Conservation (phyloP, 1,284 basidiomycete genomes). For the Ceratobasidium sp. region DNA sequence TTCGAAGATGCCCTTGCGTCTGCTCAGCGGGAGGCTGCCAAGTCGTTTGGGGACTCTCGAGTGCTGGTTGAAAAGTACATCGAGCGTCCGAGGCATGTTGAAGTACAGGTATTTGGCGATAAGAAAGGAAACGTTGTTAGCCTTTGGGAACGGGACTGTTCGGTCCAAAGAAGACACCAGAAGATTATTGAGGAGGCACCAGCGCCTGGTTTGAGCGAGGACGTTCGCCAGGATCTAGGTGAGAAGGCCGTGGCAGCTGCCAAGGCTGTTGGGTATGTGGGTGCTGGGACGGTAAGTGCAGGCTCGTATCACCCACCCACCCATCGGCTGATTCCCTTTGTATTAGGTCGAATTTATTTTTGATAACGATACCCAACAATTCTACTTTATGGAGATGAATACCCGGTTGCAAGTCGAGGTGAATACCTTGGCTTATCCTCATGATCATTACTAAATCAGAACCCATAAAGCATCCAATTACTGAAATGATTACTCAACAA, state of each 20-base stretch:
- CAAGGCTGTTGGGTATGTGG: slow-evolving; percentile 87
- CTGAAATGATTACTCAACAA: slow-evolving; percentile 92
- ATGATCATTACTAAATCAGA: neutral
- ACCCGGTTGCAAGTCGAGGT: slow-evolving; percentile 76
- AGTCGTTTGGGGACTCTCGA: slow-evolving; percentile 84
- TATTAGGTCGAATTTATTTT: slow-evolving; percentile 85
- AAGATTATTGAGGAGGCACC: slow-evolving; percentile 97
- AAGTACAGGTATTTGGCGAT: slow-evolving; percentile 92
- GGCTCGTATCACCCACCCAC: neutral
- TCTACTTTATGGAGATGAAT: slow-evolving; percentile 93
- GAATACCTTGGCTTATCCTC: slow-evolving; percentile 32
- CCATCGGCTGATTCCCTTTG: neutral
- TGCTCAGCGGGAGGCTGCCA: slow-evolving; percentile 85
- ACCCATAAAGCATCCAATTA: slow-evolving; percentile 75
- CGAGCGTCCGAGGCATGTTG: slow-evolving; percentile 81
- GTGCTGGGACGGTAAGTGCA: slow-evolving; percentile 73
- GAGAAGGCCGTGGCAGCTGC: slow-evolving; percentile 91
- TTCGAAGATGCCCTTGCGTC: slow-evolving; percentile 81
- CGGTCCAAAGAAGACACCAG: slow-evolving; percentile 91
- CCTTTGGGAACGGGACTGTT: slow-evolving; percentile 93
- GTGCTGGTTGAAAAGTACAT: slow-evolving; percentile 90
- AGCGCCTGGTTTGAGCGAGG: slow-evolving; percentile 81
- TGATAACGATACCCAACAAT: slow-evolving; percentile 82
- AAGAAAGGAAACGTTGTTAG: slow-evolving; percentile 77
- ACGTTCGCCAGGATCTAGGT: slow-evolving; percentile 79